These are phyloP conservation scores for Hypoxylon sp. DNA, from an alignment of 2,329 filamentous ascomycete species.

Conservation along the genomic window DNA sequence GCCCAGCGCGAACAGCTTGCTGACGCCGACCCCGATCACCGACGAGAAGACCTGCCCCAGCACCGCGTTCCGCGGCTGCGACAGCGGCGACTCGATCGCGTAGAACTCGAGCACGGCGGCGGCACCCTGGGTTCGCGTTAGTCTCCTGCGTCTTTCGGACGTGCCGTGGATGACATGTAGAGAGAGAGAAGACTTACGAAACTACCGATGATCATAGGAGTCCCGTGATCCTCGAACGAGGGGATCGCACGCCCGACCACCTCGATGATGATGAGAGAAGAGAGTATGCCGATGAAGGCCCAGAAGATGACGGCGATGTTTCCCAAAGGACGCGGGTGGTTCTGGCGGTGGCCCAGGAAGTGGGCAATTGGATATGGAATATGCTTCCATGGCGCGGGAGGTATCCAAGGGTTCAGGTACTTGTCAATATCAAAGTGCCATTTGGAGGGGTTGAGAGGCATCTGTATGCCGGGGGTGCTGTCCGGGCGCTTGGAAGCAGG, in stretches of 20 bases:
- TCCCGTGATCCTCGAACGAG: slow-evolving; percentile 57
- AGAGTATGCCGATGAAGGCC: slow-evolving; percentile 71
- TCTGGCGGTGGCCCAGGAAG: slow-evolving; percentile 70
- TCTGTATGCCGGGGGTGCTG: slow-evolving; percentile 8
- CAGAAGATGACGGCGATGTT: slow-evolving; percentile 67
- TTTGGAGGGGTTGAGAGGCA: slow-evolving; percentile 27
- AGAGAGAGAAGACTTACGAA: slow-evolving; percentile 65
- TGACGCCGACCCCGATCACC: slow-evolving; percentile 66
- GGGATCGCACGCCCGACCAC: slow-evolving; percentile 63
- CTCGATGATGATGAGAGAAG: slow-evolving; percentile 66
- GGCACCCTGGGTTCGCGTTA: slow-evolving; percentile 63
- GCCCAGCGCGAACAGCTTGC: slow-evolving; percentile 69
- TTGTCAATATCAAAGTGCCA: slow-evolving; percentile 78
- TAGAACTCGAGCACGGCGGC: slow-evolving; percentile 80
- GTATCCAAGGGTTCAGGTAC: slow-evolving; percentile 75
- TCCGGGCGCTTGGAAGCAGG: slow-evolving; percentile 2
- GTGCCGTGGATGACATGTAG: not conserved
- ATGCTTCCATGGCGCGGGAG: slow-evolving; percentile 67
- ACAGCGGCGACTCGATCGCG: slow-evolving; percentile 73
- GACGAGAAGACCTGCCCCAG: slow-evolving; percentile 71
- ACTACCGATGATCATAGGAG: slow-evolving; percentile 70
- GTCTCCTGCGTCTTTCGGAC: not conserved
- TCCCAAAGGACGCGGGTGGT: slow-evolving; percentile 53
- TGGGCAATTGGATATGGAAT: slow-evolving; percentile 72
- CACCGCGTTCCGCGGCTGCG: slow-evolving; percentile 75